Base-by-base conservation (phyloP, 2,329 filamentous ascomycete genomes). In the Mollisia scopiformis region DNA sequence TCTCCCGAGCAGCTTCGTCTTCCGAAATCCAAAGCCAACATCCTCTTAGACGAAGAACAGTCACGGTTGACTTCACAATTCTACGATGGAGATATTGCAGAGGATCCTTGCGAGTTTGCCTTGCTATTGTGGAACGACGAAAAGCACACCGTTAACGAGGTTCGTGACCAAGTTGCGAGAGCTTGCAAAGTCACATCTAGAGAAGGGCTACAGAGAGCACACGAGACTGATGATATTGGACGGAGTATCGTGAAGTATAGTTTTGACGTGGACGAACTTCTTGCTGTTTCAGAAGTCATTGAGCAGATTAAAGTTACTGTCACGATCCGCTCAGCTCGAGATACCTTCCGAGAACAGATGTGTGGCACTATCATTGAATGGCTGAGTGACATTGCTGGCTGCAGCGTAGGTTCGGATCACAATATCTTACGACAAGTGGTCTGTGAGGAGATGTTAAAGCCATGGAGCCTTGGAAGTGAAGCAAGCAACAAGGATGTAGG, bases 281-380 rank as follows among this genome's bases (percentile, higher is more conserved):
- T 99, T 16, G 79, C 79, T 14, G 93, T 95, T 76, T 91, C 93
- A 5, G 90, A 87, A 65, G 88, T 95, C 23, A 91, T 99, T 66
- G 95, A 99, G 76, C 89, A 96, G 62, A 97, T 99, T 75, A 93
- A 96, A 73, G 87, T 99, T 59, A 98, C 95, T 0, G 92, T 97
- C 52, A 99, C 95, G 0, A 93, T 99, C 63, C 87, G 95, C 47
- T 97, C 94, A 10, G 88, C 95, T 5, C 86, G 96, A 68, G 95
- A 99, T 76, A 98, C 93, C 0, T 99, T 98, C 77, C 86, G 95
- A 61, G 95, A 99, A 74, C 91, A 98, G 74, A 99, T 99, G 96
- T 97, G 93, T 70, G 93, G 91, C n/a, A 92, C 93, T 16, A 94
- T 99, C 63, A 90, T 99, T 57, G 93, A 97, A 70, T 99, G 96